Base-by-base conservation (phyloP, 176 grass and related monocot genomes). In the Zea luxurians region DNA sequence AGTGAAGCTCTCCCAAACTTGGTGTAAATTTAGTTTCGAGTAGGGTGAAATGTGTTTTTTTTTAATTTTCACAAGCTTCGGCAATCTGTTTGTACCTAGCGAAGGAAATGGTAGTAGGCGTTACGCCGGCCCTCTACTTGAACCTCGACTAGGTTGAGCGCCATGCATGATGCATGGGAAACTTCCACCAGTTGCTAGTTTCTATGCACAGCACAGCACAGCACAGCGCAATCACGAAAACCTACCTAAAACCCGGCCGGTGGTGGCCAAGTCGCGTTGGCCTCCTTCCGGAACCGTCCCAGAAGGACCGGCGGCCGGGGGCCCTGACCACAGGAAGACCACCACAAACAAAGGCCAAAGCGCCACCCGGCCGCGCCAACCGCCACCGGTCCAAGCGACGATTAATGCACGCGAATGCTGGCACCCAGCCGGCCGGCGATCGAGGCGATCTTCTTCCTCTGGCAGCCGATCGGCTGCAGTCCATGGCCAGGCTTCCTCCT, bases 371-470 rank as follows among this genome's bases (percentile, higher is more conserved):
- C 16, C 38, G 17, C 43, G 7, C 75, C 76, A 85, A 59, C 76
- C 16, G 61, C 49, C 48, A 44, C 46, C 68, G 17, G 34, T 35
- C 48, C 69, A 60, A 45, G 60, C 21, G 6, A 47, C 44, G 6
- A 9, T 18, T 9, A 40, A 3, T 2, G 59, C n/a, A 10, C 13
- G 41, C 65, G 54, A 50, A 11, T 13, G 13, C 11, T 1, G 5
- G 48, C 68, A 59, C 83, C 42, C 27, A 27, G 27, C 44, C 55
- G 12, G 17, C n/a, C n/a, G 74, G 67, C 17, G 41, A 18, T 18
- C 67, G 74, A 11, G 18, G 45, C 43, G 65, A 70, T 68, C 67
- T 64, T 43, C 34, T 37, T 20, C 72, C 67, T 13, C 43, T 45
- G 5, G 13, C 57, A 20, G 10, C 34, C 4, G 42, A 61, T 61